Percentiles rank a stretch among this genome's conserved stretches.
phyloP scores from a whole-genome alignment of 495 filamentous ascomycete species.

The Penicillium subrubescens region DNA sequence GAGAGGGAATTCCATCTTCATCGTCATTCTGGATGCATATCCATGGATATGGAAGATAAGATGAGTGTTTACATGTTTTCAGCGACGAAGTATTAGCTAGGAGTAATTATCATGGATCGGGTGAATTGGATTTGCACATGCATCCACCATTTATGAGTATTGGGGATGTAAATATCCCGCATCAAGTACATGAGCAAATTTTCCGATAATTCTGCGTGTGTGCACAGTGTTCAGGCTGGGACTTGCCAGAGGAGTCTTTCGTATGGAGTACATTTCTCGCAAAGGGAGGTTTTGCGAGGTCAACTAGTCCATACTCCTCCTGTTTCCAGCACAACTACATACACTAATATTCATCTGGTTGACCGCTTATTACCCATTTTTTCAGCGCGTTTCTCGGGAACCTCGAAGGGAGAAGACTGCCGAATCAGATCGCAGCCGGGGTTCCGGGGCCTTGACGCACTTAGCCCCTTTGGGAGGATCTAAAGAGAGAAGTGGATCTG shows the following conservation, averaged over 20 bases:
- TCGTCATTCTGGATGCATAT: background rate
- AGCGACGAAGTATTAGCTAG: background rate
- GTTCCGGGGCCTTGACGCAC: background rate
- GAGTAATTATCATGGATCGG: background rate
- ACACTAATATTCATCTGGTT: background rate
- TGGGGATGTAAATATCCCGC: background rate
- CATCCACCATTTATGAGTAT: too few species aligned
- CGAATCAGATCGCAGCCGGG: constrained; percentile 6
- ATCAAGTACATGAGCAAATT: background rate
- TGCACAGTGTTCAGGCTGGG: background rate
- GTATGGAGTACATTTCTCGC: background rate
- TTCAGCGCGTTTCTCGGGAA: constrained; percentile 33
- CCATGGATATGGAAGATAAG: background rate
- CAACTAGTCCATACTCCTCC: background rate
- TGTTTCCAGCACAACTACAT: background rate
- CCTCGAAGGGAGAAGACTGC: constrained; percentile 4
- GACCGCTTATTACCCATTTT: constrained; percentile 25
- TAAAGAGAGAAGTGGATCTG: background rate
- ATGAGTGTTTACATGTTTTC: background rate
- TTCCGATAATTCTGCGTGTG: background rate
- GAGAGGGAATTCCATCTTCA: background rate
- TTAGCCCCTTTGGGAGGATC: background rate
- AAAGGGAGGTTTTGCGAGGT: background rate
- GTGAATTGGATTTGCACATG: background rate
- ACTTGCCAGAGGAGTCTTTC: background rate